Conservation (phyloP, 371 early-diverging fungal species). For the Parasitella parasitica region DNA sequence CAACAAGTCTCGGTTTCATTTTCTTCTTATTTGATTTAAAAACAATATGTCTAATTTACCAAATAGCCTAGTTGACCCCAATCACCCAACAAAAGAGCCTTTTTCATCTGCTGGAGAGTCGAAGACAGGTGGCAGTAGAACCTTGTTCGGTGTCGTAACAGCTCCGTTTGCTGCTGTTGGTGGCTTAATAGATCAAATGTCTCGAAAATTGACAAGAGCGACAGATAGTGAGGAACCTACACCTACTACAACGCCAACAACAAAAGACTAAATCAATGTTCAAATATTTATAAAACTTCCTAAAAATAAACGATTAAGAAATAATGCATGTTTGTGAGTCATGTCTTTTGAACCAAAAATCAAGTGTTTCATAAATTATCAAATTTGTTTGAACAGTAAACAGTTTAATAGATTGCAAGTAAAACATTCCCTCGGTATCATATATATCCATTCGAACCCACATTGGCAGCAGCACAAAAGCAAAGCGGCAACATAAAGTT, state of each 20-base stretch:
- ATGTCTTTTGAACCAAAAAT: no score
- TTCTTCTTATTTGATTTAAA: not conserved
- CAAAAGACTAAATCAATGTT: not conserved
- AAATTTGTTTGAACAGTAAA: no score
- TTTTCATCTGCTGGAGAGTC: constrained; percentile 15
- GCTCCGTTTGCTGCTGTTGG: constrained; percentile 26
- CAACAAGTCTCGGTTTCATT: not conserved
- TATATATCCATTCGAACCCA: no score
- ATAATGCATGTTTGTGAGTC: no score
- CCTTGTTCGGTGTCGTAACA: constrained; percentile 3
- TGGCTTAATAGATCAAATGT: constrained; percentile 22
- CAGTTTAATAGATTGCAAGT: no score
- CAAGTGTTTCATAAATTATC: no score
- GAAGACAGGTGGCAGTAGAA: constrained; percentile 7
- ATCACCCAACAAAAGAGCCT: constrained; percentile 21
- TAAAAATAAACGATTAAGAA: no score
- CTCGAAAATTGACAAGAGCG: constrained; percentile 13
- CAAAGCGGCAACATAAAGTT: no score
- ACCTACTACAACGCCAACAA: not conserved
- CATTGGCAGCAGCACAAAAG: no score
- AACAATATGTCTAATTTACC: not conserved
- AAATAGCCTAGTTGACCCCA: not conserved
- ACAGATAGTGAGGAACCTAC: not conserved
- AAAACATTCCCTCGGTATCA: no score
- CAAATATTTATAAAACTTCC: no score